phyloP scores from a whole-genome alignment of 2,329 filamentous ascomycete species.

The Phialophora verrucosa region DNA sequence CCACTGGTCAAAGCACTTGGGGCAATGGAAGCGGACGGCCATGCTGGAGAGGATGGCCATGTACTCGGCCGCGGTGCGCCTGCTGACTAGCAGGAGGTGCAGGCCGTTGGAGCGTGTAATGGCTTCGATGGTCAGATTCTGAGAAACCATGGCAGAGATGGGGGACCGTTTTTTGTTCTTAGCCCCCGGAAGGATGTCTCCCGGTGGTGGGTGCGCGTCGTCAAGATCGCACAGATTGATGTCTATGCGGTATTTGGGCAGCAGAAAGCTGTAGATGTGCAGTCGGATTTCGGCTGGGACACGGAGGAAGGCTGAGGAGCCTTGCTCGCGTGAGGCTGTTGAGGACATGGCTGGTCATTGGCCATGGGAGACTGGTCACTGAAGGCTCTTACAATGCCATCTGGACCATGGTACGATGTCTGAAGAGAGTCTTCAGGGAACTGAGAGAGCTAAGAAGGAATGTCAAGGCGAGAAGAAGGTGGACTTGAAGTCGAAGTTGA shows the following conservation, averaged over 20 bases:
- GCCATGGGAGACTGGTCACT: neutral
- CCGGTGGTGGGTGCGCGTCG: neutral
- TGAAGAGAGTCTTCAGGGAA: neutral
- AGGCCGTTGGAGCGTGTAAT: slow-evolving; percentile 31
- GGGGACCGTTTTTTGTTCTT: slow-evolving; percentile 6
- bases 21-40: slow-evolving; percentile 29
- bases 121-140: slow-evolving; percentile 16
- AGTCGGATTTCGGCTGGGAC: slow-evolving; percentile 31
- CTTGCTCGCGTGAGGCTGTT: slow-evolving; percentile 11
- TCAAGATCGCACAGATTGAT: slow-evolving; percentile 27
- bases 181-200: neutral
- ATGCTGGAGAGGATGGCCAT: slow-evolving; percentile 16
- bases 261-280: slow-evolving; percentile 30
- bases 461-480: neutral
- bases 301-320: slow-evolving; percentile 25
- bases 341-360: neutral
- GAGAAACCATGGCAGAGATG: slow-evolving; percentile 22
- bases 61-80: slow-evolving; percentile 18
- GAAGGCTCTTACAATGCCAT: neutral
- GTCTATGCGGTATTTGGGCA: slow-evolving; percentile 27
- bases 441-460: neutral
- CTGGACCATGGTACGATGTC: neutral
- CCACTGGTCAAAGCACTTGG: slow-evolving; percentile 26
- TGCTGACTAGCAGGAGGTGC: slow-evolving; percentile 26
- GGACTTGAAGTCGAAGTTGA: slow-evolving; percentile 5